A percentile compares a stretch with the other conserved stretches of the same genome.
phyloP scores from a whole-genome alignment of 2,329 filamentous ascomycete species.

The Epichloe gansuensis region DNA sequence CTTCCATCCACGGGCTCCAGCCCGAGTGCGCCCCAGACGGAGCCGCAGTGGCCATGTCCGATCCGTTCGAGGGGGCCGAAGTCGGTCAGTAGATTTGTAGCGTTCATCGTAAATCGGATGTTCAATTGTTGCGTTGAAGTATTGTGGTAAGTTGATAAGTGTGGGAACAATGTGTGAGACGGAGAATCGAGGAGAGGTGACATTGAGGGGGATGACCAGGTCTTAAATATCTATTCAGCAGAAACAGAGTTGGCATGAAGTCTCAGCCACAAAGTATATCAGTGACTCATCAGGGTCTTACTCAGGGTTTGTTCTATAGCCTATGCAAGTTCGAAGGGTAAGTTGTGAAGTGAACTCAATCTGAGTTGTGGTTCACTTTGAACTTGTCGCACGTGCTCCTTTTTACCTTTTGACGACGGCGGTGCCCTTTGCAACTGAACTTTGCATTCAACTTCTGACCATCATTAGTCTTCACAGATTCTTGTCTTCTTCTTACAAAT shows the following conservation, averaged over 20 bases:
- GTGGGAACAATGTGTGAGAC: neutral
- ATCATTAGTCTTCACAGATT: no score
- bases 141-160: neutral
- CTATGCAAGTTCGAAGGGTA: no score
- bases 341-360: no score
- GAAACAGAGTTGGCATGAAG: neutral
- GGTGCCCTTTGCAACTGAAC: no score
- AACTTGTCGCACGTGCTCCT: no score
- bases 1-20: neutral
- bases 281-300: no score
- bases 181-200: neutral
- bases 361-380: no score
- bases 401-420: no score
- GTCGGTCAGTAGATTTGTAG: neutral
- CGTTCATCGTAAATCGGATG: neutral
- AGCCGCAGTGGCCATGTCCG: constrained; percentile 4
- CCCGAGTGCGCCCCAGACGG: constrained; percentile 3
- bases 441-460: no score
- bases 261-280: neutral
- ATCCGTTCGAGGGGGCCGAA: constrained; percentile 1
- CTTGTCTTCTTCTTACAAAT: no score
- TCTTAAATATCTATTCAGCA: neutral
- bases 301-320: no score
- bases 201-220: no score
- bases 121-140: neutral